Evolutionary conservation across 345 rosid species (phyloP), one percentile per base, ranked within the genome.

Genomic region (Brassica rapa): DNA sequence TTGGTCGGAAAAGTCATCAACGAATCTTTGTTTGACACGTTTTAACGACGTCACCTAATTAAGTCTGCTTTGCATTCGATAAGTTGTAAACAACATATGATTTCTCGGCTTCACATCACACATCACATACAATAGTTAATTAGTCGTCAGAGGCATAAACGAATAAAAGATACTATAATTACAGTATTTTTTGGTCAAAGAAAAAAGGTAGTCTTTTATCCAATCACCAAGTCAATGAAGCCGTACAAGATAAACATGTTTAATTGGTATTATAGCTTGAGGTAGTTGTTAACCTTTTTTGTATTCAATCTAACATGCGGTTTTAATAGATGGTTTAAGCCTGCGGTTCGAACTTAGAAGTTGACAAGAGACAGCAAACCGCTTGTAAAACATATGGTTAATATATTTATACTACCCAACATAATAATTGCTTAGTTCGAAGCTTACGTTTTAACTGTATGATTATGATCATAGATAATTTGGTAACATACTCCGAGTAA

Each of bases 1-100:
- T 23, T 73, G 79, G 82, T 74, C 75, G 75, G 80, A 70, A 75
- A 70, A 75, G 60, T 19, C 71, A 51, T 67, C 67, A 29, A 0
- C 21, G 51, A 64, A 35, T 78, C 46, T 73, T 4, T 19, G 1
- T 5, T 39, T 65, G 4, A 57, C 81, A 78, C 82, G 82, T 59
- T 64, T 33, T 55, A 35, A 37, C 15, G 71, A 65, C 61, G 66
- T 63, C 71, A 77, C 21, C 61, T 21, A 19, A 19, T 19, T 19
- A 16, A 24, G 3, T 37, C 25, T 15, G 24, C 21, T 68, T 68
- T 25, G 27, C 59, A 9, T 15, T 24, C 56, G 6, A 21, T 37
- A 66, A 39, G 4, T 37, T 14, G 53, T 37, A 66, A 37, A 43
- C 51, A 19, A 35, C 27, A 32, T 63, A 32, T 29, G 66, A 29